These are phyloP conservation scores for Fusarium annulatum DNA, from an alignment of 2,329 filamentous ascomycete genomes.

Conservation along the genomic window DNA sequence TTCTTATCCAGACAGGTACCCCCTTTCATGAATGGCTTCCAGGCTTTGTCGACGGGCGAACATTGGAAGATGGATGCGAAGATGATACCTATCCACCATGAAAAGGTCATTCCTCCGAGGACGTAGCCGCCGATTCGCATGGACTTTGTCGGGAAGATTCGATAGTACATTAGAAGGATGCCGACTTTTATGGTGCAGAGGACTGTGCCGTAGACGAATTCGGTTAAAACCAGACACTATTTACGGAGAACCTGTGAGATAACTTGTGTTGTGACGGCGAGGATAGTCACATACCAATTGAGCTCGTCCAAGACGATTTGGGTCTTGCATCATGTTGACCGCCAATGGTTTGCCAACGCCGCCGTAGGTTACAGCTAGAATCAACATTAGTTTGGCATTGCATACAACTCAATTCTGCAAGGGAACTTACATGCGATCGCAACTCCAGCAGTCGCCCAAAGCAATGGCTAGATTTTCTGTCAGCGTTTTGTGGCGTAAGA, in stretches of 20 bases:
- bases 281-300: neutral
- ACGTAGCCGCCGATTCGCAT: neutral
- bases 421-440: neutral
- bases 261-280: accelerated
- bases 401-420: neutral
- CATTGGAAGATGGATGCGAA: conserved; percentile 13
- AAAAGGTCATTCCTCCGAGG: neutral
- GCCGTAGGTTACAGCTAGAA: neutral
- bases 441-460: neutral
- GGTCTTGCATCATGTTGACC: conserved; percentile 5
- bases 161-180: neutral
- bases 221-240: neutral
- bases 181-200: conserved; percentile 3
- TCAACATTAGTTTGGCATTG: neutral
- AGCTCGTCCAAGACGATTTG: neutral
- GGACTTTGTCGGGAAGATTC: conserved; percentile 2
- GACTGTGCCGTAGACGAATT: conserved; percentile 7
- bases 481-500: accelerated
- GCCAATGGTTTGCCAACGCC: conserved; percentile 10
- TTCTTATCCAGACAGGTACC: conserved; percentile 7
- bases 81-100: conserved; percentile 1
- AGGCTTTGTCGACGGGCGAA: neutral
- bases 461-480: neutral
- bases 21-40: conserved; percentile 4
- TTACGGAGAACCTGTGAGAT: accelerated